phyloP scores from a whole-genome alignment of 768 basidiomycete genomes.

The Panellus pusillus region DNA sequence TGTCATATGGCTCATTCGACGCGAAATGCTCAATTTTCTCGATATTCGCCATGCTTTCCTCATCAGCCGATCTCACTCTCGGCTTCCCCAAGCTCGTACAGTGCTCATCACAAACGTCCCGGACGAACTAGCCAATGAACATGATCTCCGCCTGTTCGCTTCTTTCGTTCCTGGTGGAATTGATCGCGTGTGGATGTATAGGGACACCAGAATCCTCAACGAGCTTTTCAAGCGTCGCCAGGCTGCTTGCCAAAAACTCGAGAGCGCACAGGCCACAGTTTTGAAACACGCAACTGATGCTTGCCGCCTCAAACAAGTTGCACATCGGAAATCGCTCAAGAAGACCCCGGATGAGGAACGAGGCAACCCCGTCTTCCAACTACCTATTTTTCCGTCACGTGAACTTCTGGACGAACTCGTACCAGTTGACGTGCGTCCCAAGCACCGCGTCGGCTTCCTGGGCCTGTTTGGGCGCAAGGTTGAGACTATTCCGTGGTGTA shows the following conservation, averaged over 20 bases:
- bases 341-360: conserved; percentile 32
- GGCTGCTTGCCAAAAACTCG: conserved; percentile 52
- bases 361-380: conserved; percentile 16
- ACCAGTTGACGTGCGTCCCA: conserved; percentile 49
- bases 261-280: conserved; percentile 53
- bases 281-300: conserved; percentile 40
- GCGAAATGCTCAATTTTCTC: conserved; percentile 58
- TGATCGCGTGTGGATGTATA: conserved; percentile 66
- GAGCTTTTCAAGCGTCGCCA: conserved; percentile 43
- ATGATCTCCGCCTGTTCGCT: conserved; percentile 50
- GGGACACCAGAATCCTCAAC: conserved; percentile 48
- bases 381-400: conserved; percentile 26
- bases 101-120: conserved; percentile 69
- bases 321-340: conserved; percentile 33
- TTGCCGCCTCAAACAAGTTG: conserved; percentile 40
- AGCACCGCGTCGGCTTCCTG: conserved; percentile 48
- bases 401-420: conserved; percentile 54
- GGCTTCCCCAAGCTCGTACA: conserved; percentile 63
- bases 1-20: conserved; percentile 58
- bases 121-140: conserved; percentile 48
- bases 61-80: conserved; percentile 56
- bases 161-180: conserved; percentile 71
- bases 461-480: conserved; percentile 60
- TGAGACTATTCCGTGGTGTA: conserved; percentile 66
- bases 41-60: conserved; percentile 59